Evolutionary conservation across 2,329 filamentous ascomycete species (phyloP), one percentile per base, ranked within the genome.

Genomic region (Tolypocladium ovalisporum): DNA sequence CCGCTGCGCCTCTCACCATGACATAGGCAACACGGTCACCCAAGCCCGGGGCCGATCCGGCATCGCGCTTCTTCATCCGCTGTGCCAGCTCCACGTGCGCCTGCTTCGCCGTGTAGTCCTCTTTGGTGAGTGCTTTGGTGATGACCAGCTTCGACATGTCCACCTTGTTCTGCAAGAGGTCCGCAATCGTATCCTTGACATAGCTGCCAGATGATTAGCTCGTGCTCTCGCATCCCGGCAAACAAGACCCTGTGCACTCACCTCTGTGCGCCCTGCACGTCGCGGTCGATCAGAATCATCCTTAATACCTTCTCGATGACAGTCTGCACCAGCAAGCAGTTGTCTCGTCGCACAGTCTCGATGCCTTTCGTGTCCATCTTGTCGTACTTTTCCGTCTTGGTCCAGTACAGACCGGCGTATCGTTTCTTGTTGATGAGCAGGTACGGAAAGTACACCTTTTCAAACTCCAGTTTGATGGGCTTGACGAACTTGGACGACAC

Each of bases 341-440:
- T 99, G 72, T 99, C 94, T 80, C 94, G 82, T 64, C 94, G 87
- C 52, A 99, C 95, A 4, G 94, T 99, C 74, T 99, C 94, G 63
- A 99, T 97, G 79, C 94, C 94, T 72, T 99, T 99, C 59, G 90
- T 97, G 73, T 99, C 94, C 95, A 99, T 99, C 79, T 97, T 99
- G 81, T 99, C 95, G 71, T 88, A 94, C 73, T 96, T 97, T 47
- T 93, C 83, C 0, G 93, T 84, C 63, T 88, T 94, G 6, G 94
- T 99, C 92, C 92, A 99, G 75, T 90, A 97, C 36, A 99, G 75
- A n/a, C 94, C 94, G 10, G 94, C 94, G 67, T 99, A 99, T 62
- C 94, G 88, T 79, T 99, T 99, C 79, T 99, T 99, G 84, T 99
- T 99, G 84, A 99, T 99, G 55, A 99, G 81, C 37, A 99, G 80